Conservation (phyloP, 2,329 filamentous ascomycete species). For the Meredithiella fracta region DNA sequence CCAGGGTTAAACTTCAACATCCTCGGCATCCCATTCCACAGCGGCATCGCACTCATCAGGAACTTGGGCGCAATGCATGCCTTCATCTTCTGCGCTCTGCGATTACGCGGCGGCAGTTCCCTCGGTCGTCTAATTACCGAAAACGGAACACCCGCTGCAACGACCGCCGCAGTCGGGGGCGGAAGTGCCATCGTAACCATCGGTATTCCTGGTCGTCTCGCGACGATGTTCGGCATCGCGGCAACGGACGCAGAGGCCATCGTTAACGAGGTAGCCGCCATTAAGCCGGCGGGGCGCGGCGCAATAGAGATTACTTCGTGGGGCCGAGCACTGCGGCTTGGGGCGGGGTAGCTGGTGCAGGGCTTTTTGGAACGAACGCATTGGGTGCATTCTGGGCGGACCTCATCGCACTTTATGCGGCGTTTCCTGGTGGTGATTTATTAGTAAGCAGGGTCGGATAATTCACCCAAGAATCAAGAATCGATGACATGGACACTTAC, state of each 20-base stretch:
- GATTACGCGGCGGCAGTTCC: slow-evolving; percentile 2
- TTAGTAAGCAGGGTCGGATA: not conserved
- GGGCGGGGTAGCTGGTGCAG: slow-evolving; percentile 47
- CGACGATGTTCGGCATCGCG: not conserved
- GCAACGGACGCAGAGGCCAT: not conserved
- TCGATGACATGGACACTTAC: slow-evolving; percentile 26
- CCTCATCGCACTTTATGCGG: slow-evolving; percentile 51
- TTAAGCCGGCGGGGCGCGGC: slow-evolving; percentile 20
- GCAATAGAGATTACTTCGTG: slow-evolving; percentile 34
- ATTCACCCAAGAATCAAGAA: not conserved
- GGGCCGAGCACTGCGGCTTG: slow-evolving; percentile 30
- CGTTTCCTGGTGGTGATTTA: slow-evolving; percentile 28
- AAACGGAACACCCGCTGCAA: not conserved
- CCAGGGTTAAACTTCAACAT: slow-evolving; percentile 15
- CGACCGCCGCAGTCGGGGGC: not conserved
- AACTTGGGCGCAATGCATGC: not conserved
- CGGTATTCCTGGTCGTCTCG: not conserved
- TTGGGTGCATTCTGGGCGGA: slow-evolving; percentile 41
- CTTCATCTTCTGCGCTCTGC: not conserved
- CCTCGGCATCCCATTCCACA: slow-evolving; percentile 4
- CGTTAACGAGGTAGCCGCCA: not conserved
- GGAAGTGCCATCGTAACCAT: not conserved
- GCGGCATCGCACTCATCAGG: slow-evolving; percentile 9
- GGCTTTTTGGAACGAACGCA: slow-evolving; percentile 41
- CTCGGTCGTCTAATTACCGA: not conserved